These are phyloP conservation scores for Aristolochia contorta DNA, from an alignment of 164 flowering plant species.

Conservation along the genomic window DNA sequence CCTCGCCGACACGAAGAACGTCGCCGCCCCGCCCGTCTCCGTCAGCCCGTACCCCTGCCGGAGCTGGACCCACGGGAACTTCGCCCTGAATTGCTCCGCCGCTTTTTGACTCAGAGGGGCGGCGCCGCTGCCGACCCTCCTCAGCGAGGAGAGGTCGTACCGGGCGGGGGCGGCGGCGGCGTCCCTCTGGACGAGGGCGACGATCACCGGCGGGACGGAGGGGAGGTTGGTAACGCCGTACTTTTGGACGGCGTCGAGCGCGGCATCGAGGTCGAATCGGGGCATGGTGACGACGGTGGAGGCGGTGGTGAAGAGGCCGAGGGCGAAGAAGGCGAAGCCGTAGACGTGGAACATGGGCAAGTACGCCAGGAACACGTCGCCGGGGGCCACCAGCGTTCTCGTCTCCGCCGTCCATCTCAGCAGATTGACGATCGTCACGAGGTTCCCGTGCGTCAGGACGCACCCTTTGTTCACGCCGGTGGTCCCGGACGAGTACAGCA, in stretches of 20 bases:
- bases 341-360: slow-evolving; percentile 77
- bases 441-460: slow-evolving; percentile 46
- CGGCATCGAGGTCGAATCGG: slow-evolving; percentile 37
- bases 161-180: not conserved
- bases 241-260: slow-evolving; percentile 42
- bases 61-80: slow-evolving; percentile 55
- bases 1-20: slow-evolving; percentile 18
- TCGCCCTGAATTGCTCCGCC: slow-evolving; percentile 29
- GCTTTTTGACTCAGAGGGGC: slow-evolving; percentile 65
- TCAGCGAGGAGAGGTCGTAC: slow-evolving; percentile 32
- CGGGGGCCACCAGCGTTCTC: slow-evolving; percentile 8
- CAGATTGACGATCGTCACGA: slow-evolving; percentile 35
- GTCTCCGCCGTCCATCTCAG: slow-evolving; percentile 40
- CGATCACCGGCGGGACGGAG: slow-evolving; percentile 63
- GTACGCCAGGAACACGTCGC: slow-evolving; percentile 49
- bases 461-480: slow-evolving; percentile 80
- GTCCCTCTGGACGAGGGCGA: slow-evolving; percentile 36
- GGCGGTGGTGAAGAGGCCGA: slow-evolving; percentile 38
- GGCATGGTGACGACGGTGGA: slow-evolving; percentile 44
- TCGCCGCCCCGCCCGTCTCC: slow-evolving; percentile 44
- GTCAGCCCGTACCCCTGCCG: slow-evolving; percentile 67
- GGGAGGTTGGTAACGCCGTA: slow-evolving; percentile 44
- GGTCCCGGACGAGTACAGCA: slow-evolving; percentile 76
- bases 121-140: slow-evolving; percentile 54
- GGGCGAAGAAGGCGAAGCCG: slow-evolving; percentile 52